These are phyloP conservation scores for Geoglossum glabrum DNA, from an alignment of 495 filamentous ascomycete genomes.

Conservation along the genomic window DNA sequence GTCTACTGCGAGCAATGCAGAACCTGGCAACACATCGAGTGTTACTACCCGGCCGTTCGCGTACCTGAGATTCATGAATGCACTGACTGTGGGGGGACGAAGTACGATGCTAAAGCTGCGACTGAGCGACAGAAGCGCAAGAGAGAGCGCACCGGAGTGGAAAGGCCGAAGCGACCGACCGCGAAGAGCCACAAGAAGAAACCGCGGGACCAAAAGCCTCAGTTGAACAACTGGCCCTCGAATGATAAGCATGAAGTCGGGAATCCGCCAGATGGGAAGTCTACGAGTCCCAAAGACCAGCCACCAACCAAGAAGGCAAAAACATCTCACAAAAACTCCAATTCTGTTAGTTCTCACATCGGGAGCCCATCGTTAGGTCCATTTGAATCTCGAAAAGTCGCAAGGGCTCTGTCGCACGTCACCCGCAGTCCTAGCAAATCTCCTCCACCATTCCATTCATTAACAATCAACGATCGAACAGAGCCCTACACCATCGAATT, in stretches of 20 bases:
- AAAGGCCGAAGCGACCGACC: conserved; percentile 27
- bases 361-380: conserved; percentile 24
- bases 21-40: conserved; percentile 95
- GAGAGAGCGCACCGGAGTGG: conserved; percentile 30
- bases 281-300: conserved; percentile 36
- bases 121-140: conserved; percentile 40
- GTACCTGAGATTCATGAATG: conserved; percentile 76
- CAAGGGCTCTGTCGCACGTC: conserved; percentile 21
- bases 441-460: conserved; percentile 16
- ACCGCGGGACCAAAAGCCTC: conserved; percentile 37
- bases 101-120: conserved; percentile 49
- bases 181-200: conserved; percentile 33
- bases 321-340: conserved; percentile 47
- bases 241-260: conserved; percentile 9
- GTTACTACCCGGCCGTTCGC: conserved; percentile 54
- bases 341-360: conserved; percentile 42
- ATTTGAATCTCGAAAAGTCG: conserved; percentile 34
- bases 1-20: conserved; percentile 91
- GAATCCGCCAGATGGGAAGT: conserved; percentile 18
- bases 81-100: conserved; percentile 60
- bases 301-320: conserved; percentile 53
- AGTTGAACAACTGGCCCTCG: conserved; percentile 21
- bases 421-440: conserved; percentile 33
- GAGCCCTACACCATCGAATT: conserved; percentile 55
- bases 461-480: conserved; percentile 30